Evolutionary conservation across 2,329 filamentous ascomycete species (phyloP).

Genomic region (Talaromyces marneffei): DNA sequence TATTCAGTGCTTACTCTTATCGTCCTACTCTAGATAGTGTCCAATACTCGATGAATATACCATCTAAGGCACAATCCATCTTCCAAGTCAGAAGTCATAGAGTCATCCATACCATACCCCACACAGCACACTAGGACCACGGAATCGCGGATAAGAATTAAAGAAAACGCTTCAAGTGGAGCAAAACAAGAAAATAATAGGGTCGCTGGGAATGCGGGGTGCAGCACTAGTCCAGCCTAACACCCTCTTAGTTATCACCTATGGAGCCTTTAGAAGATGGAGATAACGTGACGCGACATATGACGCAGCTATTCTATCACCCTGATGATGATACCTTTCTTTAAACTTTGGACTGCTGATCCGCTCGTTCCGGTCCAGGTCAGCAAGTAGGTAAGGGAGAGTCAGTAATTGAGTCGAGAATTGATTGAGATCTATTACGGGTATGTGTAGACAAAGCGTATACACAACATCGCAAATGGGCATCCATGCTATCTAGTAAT

Average conservation of each 20-base stretch:
- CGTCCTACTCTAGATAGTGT: not conserved
- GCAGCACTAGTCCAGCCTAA: slow-evolving; percentile 15
- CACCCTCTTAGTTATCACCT: not conserved
- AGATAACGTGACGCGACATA: slow-evolving; percentile 12
- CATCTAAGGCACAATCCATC: not conserved
- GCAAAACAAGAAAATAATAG: slow-evolving; percentile 1
- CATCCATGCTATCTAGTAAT: too few relatives aligned
- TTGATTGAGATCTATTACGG: not conserved
- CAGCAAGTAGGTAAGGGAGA: not conserved
- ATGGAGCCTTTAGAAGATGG: too few relatives aligned
- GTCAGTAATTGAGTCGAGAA: too few relatives aligned
- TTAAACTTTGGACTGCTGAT: not conserved
- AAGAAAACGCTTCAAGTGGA: slow-evolving; percentile 6
- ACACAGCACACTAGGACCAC: not conserved
- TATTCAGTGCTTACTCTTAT: not conserved
- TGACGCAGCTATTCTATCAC: slow-evolving; percentile 15
- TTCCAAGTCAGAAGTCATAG: not conserved
- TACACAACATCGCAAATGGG: too few relatives aligned
- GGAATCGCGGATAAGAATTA: slow-evolving; percentile 1
- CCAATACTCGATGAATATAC: not conserved
- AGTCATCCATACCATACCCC: slow-evolving; percentile 6
- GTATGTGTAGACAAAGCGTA: not conserved
- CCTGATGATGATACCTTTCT: not conserved
- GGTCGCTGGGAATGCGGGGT: slow-evolving; percentile 16
- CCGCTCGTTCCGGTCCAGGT: not conserved